Conservation (phyloP, 257 asterid genomes). For the Ballota nigra region DNA sequence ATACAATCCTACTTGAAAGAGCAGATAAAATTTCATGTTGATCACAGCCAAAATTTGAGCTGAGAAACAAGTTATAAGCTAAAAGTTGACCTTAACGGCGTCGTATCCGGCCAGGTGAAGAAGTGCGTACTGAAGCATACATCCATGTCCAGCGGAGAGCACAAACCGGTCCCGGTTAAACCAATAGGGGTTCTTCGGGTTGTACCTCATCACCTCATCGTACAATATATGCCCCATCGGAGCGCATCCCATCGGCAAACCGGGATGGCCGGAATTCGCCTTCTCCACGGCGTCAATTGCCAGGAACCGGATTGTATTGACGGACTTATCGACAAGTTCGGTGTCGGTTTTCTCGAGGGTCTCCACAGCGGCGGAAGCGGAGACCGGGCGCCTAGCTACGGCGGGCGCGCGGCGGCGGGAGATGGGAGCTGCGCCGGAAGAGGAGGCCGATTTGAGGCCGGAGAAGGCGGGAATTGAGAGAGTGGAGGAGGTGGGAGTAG, state of each 20-base stretch:
- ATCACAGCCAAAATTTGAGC: not conserved
- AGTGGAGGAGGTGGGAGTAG: constrained; percentile 26
- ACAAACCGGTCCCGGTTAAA: constrained; percentile 91
- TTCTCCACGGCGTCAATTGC: constrained; percentile 87
- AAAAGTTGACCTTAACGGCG: constrained; percentile 52
- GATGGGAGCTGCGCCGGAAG: constrained; percentile 24
- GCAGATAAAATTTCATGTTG: constrained; percentile 6
- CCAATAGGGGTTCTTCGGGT: constrained; percentile 98
- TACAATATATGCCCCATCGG: constrained; percentile 95
- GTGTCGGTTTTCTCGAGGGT: constrained; percentile 61
- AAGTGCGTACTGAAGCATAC: constrained; percentile 92
- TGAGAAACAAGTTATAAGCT: not conserved
- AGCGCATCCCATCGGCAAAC: constrained; percentile 91
- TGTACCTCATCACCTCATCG: constrained; percentile 91
- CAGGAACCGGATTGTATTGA: constrained; percentile 75
- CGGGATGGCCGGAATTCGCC: constrained; percentile 93
- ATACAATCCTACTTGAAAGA: not conserved
- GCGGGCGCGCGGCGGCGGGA: constrained; percentile 40
- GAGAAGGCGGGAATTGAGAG: constrained; percentile 49
- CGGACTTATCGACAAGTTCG: constrained; percentile 74
- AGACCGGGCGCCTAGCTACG: constrained; percentile 26
- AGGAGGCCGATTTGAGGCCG: constrained; percentile 55
- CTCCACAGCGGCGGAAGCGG: constrained; percentile 69
- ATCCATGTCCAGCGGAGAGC: constrained; percentile 97
- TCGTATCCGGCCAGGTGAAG: constrained; percentile 91